phyloP scores from a whole-genome alignment of 31 red algal species.

The Endocladia muricata region DNA sequence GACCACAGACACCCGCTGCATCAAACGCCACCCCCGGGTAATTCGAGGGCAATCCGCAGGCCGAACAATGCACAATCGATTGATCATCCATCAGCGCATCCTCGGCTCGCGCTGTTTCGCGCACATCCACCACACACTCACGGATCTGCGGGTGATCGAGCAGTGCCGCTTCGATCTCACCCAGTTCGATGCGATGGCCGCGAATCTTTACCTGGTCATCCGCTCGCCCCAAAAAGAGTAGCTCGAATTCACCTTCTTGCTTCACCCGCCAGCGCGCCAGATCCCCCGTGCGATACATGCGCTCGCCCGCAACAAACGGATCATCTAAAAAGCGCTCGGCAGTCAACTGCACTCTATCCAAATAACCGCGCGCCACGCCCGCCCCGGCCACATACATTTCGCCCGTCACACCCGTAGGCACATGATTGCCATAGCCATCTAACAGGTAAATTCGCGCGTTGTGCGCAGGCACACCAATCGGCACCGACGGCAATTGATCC shows the following conservation, averaged over 20 bases:
- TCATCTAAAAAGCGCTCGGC: not conserved
- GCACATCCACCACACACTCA: too few relatives aligned
- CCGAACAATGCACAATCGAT: too few relatives aligned
- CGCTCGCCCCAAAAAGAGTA: not conserved
- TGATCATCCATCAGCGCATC: too few relatives aligned
- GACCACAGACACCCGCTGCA: too few relatives aligned
- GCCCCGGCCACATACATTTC: not conserved
- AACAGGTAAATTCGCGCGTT: constrained; percentile 2
- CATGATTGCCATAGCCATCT: not conserved
- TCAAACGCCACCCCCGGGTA: too few relatives aligned
- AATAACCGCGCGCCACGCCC: not conserved
- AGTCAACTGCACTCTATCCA: not conserved
- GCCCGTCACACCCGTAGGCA: not conserved
- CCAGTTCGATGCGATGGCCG: not conserved
- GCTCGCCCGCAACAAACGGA: not conserved
- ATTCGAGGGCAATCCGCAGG: too few relatives aligned
- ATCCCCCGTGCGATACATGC: constrained; percentile 15
- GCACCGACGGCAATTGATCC: not conserved
- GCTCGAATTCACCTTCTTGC: not conserved
- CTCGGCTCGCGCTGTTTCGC: too few relatives aligned
- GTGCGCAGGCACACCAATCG: not conserved
- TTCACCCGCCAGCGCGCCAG: not conserved
- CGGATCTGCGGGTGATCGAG: too few relatives aligned
- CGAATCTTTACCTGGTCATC: constrained; percentile 2
- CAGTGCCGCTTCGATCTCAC: too few relatives aligned